These are phyloP conservation scores for Tephrocybe sp. DNA, from an alignment of 768 basidiomycete genomes.

Conservation along the genomic window DNA sequence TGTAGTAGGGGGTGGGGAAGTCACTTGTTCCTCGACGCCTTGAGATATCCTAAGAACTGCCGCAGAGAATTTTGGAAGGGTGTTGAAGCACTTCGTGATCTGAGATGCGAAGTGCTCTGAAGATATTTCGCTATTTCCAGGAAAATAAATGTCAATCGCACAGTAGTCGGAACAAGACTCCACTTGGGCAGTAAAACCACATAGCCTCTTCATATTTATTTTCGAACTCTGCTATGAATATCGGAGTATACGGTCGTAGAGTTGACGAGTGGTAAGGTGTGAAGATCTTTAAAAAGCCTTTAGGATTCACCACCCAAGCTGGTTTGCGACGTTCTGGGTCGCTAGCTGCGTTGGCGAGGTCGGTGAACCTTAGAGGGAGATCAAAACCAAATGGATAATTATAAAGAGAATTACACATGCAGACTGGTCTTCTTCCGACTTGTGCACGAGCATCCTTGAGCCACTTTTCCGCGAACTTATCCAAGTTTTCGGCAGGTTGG, in stretches of 20 bases:
- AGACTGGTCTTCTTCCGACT: background rate
- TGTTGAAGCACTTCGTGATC: background rate
- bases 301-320: background rate
- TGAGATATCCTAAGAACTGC: background rate
- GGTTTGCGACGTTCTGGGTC: background rate
- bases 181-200: conserved; percentile 3
- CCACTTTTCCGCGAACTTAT: conserved; percentile 5
- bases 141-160: background rate
- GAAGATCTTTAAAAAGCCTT: background rate
- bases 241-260: background rate
- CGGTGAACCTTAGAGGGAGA: background rate
- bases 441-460: background rate
- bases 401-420: background rate
- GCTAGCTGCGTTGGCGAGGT: background rate
- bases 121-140: background rate
- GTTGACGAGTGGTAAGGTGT: background rate
- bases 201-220: background rate
- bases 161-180: background rate
- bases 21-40: background rate
- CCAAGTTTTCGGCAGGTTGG: background rate
- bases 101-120: background rate
- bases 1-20: background rate
- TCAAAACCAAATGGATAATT: background rate
- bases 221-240: conserved; percentile 1
- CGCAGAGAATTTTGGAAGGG: conserved; percentile 3